A percentile compares a stretch with the other conserved stretches of the same genome.
Conservation (phyloP, 2,329 filamentous ascomycete species). For the Stagonosporopsis vannaccii region DNA sequence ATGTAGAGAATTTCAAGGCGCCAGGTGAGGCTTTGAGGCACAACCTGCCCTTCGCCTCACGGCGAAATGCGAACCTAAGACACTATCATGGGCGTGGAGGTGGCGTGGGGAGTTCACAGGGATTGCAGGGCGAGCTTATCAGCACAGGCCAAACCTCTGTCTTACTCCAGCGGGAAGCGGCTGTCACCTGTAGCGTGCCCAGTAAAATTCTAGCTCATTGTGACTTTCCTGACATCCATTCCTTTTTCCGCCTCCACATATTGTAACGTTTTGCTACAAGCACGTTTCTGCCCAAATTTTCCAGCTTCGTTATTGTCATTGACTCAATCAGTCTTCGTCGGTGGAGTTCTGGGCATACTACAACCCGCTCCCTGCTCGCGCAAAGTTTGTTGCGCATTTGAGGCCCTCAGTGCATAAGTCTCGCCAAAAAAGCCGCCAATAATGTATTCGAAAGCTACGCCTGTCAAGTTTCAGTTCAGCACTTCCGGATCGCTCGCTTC, state of each 20-base stretch:
- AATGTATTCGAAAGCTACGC: background rate
- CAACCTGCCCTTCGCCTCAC: background rate
- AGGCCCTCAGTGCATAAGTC: background rate
- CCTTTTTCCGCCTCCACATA: constrained; percentile 14
- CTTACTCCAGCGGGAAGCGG: constrained; percentile 8
- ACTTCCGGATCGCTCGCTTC: constrained; percentile 15
- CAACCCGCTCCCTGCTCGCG: constrained; percentile 8
- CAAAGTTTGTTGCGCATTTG: constrained; percentile 1
- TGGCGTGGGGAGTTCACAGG: constrained; percentile 25
- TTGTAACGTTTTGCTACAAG: constrained; percentile 15
- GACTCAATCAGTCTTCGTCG: constrained; percentile 1
- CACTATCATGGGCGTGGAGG: constrained; percentile 12
- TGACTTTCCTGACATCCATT: constrained; percentile 1
- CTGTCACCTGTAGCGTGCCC: constrained; percentile 18
- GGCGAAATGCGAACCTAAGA: constrained; percentile 2
- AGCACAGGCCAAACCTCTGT: constrained; percentile 13
- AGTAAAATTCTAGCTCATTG: constrained; percentile 4
- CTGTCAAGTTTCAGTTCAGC: constrained; percentile 6
- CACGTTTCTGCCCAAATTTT: constrained; percentile 4
- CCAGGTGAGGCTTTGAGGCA: constrained; percentile 1
- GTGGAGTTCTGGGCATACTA: background rate
- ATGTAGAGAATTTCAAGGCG: constrained; percentile 5
- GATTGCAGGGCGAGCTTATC: constrained; percentile 25
- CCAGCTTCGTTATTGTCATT: background rate
- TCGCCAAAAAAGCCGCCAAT: constrained; percentile 8